Base-by-base conservation (phyloP, 2,329 filamentous ascomycete species). In the Diaporthe longicolla region DNA sequence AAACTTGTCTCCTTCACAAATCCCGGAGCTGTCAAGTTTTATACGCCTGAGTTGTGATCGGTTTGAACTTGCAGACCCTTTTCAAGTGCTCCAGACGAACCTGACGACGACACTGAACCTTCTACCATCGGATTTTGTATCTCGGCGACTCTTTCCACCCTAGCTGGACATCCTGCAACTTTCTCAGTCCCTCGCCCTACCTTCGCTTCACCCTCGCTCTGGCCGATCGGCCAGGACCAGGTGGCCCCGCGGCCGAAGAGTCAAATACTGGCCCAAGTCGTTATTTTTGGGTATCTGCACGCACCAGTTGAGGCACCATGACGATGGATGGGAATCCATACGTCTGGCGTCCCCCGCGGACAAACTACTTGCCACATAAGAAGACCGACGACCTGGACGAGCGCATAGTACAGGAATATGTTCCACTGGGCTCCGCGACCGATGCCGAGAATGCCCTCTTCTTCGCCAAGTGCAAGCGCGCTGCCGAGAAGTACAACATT, bases 401-500 rank as follows among this genome's bases (percentile, higher is more conserved):
- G 76, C 82, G 84, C 43, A 81, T 90, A 65, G 87, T 91, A 35
- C 84, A 89, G 78, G 86, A 89, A 75, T 89, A 87, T 76, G 81
- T 83, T 45, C 88, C 87, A 6, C 83, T 91, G 29, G 88, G 86
- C 72, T 82, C 83, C 50, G 85, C 88, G 32, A 85, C 83, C 77
- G 87, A 90, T 77, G 81, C 86, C 75, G 89, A 91, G 70, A 89
- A 91, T 78, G 87, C 86, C 75, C 85, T 85, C 74, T 91, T 87
- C 80, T 88, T 87, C 77, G 86, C 85, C 80, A 90, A 90, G 81
- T 89, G 89, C 82, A 89, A 89, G 80, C 87, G 86, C 71, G 83
- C 86, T 29, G 89, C 89, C 32, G 85, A 88, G 74, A 86, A 89
- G 69, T 89, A 94, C 83, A 93, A 92, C 78, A 94, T 98, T 79